phyloP scores from a whole-genome alignment of 805 yeast genomes.

The Candida easanensis region DNA sequence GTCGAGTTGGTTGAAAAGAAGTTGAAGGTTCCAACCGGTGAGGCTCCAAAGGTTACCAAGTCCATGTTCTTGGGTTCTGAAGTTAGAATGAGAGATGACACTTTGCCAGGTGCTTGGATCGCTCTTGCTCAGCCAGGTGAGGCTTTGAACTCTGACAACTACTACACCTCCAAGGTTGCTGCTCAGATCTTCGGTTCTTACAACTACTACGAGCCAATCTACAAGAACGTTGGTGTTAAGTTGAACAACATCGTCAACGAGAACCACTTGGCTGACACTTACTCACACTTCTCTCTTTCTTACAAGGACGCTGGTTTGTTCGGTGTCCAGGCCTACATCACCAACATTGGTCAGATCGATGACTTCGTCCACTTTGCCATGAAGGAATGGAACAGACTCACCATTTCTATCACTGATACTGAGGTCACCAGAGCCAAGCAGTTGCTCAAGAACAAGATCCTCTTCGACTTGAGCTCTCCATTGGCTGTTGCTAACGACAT shows the following conservation, averaged over 20 bases:
- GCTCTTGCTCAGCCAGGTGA: constrained; percentile 77
- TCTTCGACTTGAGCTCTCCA: constrained; percentile 47
- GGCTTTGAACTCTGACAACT: constrained; percentile 58
- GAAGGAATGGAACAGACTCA: constrained; percentile 85
- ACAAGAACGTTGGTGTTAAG: constrained; percentile 63
- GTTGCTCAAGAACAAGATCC: constrained; percentile 60
- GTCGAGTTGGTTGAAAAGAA: constrained; percentile 61
- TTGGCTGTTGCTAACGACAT: constrained; percentile 51
- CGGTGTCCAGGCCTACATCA: constrained; percentile 72
- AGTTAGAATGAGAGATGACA: constrained; percentile 85
- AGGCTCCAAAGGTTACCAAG: constrained; percentile 45
- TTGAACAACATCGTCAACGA: constrained; percentile 66
- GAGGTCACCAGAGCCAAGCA: constrained; percentile 80
- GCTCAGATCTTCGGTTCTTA: constrained; percentile 58
- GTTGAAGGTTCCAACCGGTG: constrained; percentile 49
- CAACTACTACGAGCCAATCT: constrained; percentile 50
- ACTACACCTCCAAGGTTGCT: constrained; percentile 71
- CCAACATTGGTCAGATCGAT: constrained; percentile 60
- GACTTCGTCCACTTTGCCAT: constrained; percentile 78
- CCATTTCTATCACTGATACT: constrained; percentile 69
- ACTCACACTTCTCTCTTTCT: constrained; percentile 67
- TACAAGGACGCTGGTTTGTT: constrained; percentile 80
- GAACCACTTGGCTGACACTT: constrained; percentile 70
- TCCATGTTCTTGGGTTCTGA: constrained; percentile 82
- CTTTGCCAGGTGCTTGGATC: constrained; percentile 76